Conservation (phyloP, 2,329 filamentous ascomycete genomes). For the Beauveria rudraprayagi region DNA sequence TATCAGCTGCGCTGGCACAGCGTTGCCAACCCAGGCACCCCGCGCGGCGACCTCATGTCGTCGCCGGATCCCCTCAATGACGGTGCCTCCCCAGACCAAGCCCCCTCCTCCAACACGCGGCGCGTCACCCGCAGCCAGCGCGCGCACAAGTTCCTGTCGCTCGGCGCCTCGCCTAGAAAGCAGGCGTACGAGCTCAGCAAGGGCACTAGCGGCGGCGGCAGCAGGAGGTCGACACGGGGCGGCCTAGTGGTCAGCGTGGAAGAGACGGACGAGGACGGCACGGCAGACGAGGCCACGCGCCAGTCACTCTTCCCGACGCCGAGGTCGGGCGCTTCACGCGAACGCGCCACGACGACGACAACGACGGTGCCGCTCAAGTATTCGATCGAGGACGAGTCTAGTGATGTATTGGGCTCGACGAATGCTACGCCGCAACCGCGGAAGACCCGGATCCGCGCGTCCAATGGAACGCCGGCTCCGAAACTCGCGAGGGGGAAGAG, state of each 20-base stretch:
- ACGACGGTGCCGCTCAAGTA: conserved; percentile 45
- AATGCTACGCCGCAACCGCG: conserved; percentile 31
- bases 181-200: conserved; percentile 50
- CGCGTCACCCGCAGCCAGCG: conserved; percentile 38
- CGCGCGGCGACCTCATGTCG: conserved; percentile 37
- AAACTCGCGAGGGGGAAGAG: conserved; percentile 32
- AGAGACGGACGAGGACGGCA: conserved; percentile 37
- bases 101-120: conserved; percentile 29
- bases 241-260: conserved; percentile 49
- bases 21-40: conserved; percentile 27
- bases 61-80: conserved; percentile 45
- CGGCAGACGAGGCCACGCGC: conserved; percentile 25
- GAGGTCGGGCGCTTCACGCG: conserved; percentile 31
- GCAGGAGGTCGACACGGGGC: conserved; percentile 38
- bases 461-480: conserved; percentile 45
- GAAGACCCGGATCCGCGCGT: conserved; percentile 39
- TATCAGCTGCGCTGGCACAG: conserved; percentile 28
- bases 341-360: conserved; percentile 41
- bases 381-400: conserved; percentile 23
- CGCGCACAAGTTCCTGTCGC: conserved; percentile 29
- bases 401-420: conserved; percentile 28
- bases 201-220: conserved; percentile 28
- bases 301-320: conserved; percentile 37
- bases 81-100: conserved; percentile 23
- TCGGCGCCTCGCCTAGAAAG: conserved; percentile 42